Base-by-base conservation (phyloP, 352 stramenopile species). In the Pythium rhizo-oryzae region DNA sequence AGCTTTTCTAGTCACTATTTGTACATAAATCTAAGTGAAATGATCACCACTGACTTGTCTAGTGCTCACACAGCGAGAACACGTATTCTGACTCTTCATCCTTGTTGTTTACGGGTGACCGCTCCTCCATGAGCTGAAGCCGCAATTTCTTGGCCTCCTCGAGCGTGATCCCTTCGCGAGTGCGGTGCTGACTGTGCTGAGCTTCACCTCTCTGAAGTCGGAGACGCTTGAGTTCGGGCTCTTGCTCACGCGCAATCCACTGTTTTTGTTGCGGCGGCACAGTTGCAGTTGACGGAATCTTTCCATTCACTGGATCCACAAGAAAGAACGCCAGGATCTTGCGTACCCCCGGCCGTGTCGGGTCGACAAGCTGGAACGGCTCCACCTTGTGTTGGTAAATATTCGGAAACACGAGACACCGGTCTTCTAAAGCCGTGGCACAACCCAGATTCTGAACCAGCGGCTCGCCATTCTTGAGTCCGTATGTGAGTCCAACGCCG, bases 291-390 rank as follows among this genome's bases (percentile, higher is more conserved):
- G 72, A 80, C 18, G 62, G 46, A 47, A 78, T 71, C 50, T 41
- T 28, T 11, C 16, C 43, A n/a, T 69, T 57, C 0, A 47, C 51
- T 0, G 62, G 72, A 44, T 80, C 68, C 0, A 80, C 60, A 0
- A 82, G 23, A 39, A 76, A 78, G 59, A 82, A 82, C 35, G 69
- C 66, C 16, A 82, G 28, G 30, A 82, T 78, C 63, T 79, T 79
- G 37, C 65, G 72, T 1, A 70, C 59, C 4, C 72, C 69, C 1
- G 60, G 60, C 54, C 65, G 65, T 0, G 65, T 70, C 2, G 39
- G 30, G 46, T 82, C 75, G 0, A 9, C 67, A 1, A 79, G 46
- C 21, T 59, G 12, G 46, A 79, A 79, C 19, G 75, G 69, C 21
- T 71, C 67, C 7, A 79, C 68, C 28, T 63, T 35, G 64, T 81